Evolutionary conservation across 2,329 filamentous ascomycete species (phyloP).

Genomic region (Pyrenophora graminea): DNA sequence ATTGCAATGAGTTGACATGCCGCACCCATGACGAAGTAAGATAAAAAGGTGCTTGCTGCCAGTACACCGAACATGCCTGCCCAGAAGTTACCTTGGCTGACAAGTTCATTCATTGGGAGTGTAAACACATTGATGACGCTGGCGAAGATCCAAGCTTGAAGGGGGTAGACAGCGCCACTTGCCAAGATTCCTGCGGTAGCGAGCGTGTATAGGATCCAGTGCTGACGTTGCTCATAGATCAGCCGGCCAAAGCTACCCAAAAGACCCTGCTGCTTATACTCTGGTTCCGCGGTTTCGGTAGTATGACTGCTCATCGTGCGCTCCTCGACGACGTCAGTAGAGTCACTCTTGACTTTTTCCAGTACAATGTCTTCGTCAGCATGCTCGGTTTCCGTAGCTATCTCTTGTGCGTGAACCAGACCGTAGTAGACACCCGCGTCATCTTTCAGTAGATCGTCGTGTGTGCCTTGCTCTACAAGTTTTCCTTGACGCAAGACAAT

Average conservation of each 20-base stretch:
- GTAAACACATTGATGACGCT: conserved; percentile 46
- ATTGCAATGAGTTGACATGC: conserved; percentile 38
- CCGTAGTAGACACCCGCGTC: conserved; percentile 67
- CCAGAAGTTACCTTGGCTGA: conserved; percentile 60
- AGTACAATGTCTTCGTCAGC: conserved; percentile 20
- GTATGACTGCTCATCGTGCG: conserved; percentile 6
- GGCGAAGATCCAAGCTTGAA: conserved; percentile 48
- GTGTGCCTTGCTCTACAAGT: conserved; percentile 74
- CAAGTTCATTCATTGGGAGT: conserved; percentile 32
- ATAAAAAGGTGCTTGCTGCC: conserved; percentile 57
- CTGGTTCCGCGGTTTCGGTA: conserved; percentile 21
- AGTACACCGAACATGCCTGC: conserved; percentile 68
- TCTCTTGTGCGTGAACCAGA: conserved; percentile 60
- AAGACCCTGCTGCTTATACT: conserved; percentile 38
- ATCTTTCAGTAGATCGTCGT: conserved; percentile 68
- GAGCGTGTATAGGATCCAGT: conserved; percentile 41
- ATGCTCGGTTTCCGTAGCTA: conserved; percentile 33
- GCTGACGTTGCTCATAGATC: conserved; percentile 40
- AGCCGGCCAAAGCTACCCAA: conserved; percentile 41
- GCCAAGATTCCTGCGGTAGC: conserved; percentile 35
- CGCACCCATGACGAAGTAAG: conserved; percentile 58
- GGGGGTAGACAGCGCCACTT: conserved; percentile 44
- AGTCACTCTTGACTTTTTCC: conserved; percentile 23
- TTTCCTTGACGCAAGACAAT: conserved; percentile 73
- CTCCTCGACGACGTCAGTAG: conserved; percentile 14